Percentiles rank a stretch among this genome's conserved stretches.
These are phyloP conservation scores for Cymodocea nodosa DNA, from an alignment of 116 monocot genomes.

Conservation along the genomic window DNA sequence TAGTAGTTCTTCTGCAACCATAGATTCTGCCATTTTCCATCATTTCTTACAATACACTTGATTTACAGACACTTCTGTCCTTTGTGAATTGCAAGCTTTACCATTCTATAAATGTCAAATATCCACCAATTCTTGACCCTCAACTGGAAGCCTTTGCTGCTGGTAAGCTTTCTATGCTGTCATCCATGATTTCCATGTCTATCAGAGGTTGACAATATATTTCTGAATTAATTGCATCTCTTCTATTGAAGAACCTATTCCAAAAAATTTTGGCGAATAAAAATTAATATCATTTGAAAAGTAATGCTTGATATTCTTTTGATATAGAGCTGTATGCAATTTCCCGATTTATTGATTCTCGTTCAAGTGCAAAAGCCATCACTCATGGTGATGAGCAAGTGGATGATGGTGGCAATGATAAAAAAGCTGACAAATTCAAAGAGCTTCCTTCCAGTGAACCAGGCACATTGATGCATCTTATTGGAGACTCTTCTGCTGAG, in stretches of 20 bases:
- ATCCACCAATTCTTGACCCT: slow-evolving; percentile 92
- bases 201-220: neutral
- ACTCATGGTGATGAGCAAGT: slow-evolving; percentile 3
- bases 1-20: too few relatives aligned
- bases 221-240: neutral
- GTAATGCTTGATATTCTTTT: neutral
- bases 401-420: slow-evolving; percentile 1
- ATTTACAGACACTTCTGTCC: slow-evolving; percentile 77
- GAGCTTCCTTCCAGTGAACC: slow-evolving; percentile 74
- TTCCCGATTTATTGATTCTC: slow-evolving; percentile 42
- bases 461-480: slow-evolving; percentile 83
- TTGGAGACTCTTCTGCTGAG: slow-evolving; percentile 44
- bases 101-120: slow-evolving; percentile 80
- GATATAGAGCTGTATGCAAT: slow-evolving; percentile 86
- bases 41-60: neutral
- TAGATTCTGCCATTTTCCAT: neutral
- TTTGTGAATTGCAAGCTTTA: slow-evolving; percentile 93
- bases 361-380: slow-evolving; percentile 24
- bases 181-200: neutral
- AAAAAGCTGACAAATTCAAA: neutral
- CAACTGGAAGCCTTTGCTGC: slow-evolving; percentile 85
- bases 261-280: neutral
- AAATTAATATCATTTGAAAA: neutral
- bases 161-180: slow-evolving; percentile 31
- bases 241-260: neutral